Evolutionary conservation across 108 stramenopile genomes (phyloP).

Genomic region (Cyclostephanos invisitatus): DNA sequence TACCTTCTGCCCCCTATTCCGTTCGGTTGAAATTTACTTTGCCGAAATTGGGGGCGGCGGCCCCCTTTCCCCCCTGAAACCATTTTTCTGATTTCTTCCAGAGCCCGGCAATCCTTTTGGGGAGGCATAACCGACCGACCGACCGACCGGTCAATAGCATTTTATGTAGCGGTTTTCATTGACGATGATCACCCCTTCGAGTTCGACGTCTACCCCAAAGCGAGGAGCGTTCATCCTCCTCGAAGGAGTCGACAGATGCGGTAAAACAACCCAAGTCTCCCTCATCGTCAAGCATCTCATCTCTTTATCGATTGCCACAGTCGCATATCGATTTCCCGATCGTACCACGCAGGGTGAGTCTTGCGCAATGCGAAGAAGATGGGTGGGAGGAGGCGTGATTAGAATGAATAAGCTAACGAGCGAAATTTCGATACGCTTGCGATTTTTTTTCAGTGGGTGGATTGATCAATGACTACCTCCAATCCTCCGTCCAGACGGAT

Average conservation of each 20-base stretch:
- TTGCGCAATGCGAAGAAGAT: background rate
- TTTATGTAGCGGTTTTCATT: too few relatives aligned
- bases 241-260: slow-evolving; percentile 99
- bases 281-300: slow-evolving; percentile 66
- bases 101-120: too few relatives aligned
- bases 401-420: background rate
- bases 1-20: too few relatives aligned
- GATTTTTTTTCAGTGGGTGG: slow-evolving; percentile 65
- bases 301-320: slow-evolving; percentile 63
- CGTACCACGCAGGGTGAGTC: slow-evolving; percentile 66
- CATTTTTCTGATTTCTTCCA: too few relatives aligned
- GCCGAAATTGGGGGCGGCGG: too few relatives aligned
- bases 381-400: background rate
- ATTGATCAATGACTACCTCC: slow-evolving; percentile 94
- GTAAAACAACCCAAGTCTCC: slow-evolving; percentile 94
- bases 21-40: too few relatives aligned
- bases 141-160: too few relatives aligned
- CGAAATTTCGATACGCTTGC: background rate
- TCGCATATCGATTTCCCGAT: slow-evolving; percentile 79
- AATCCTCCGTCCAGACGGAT: slow-evolving; percentile 60
- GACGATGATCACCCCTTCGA: slow-evolving; percentile 5
- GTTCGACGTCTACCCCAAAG: slow-evolving; percentile 18
- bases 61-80: too few relatives aligned
- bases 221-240: slow-evolving; percentile 97
- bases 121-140: too few relatives aligned